Percentiles rank a stretch among this genome's conserved stretches.
Evolutionary conservation across 2,329 filamentous ascomycete species (phyloP).

Genomic region (Xylaria sp.): DNA sequence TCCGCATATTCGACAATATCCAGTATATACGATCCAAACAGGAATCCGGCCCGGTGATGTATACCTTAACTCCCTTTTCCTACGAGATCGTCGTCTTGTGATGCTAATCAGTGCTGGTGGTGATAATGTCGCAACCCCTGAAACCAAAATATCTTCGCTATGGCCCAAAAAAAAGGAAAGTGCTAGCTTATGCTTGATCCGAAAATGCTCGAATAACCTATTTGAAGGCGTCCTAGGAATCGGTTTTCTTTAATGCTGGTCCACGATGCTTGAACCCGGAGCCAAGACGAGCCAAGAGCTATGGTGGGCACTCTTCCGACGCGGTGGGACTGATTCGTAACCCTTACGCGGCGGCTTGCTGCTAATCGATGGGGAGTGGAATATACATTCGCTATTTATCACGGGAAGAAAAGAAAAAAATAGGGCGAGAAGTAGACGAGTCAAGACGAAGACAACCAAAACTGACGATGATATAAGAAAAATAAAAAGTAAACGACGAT

Average conservation of each 20-base stretch:
- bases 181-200: background rate
- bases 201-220: conserved; percentile 13
- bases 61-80: background rate
- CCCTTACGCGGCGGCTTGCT: conserved; percentile 32
- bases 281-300: conserved; percentile 24
- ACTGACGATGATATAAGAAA: background rate
- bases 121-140: background rate
- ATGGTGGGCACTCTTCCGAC: conserved; percentile 31
- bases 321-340: conserved; percentile 45
- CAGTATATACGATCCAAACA: conserved; percentile 1
- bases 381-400: conserved; percentile 9
- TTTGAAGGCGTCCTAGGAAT: background rate
- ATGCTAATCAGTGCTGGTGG: background rate
- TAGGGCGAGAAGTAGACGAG: conserved; percentile 12
- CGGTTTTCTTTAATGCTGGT: conserved; percentile 36
- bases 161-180: conserved; percentile 4
- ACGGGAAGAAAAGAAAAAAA: background rate
- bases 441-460: conserved; percentile 16
- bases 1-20: conserved; percentile 41
- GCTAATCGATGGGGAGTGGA: conserved; percentile 5
- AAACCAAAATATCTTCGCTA: conserved; percentile 7
- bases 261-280: conserved; percentile 21
- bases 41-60: background rate
- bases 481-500: background rate
- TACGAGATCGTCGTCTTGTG: conserved; percentile 1